Conservation (phyloP, 129 eudicot genomes). For the Artemisia argyi region DNA sequence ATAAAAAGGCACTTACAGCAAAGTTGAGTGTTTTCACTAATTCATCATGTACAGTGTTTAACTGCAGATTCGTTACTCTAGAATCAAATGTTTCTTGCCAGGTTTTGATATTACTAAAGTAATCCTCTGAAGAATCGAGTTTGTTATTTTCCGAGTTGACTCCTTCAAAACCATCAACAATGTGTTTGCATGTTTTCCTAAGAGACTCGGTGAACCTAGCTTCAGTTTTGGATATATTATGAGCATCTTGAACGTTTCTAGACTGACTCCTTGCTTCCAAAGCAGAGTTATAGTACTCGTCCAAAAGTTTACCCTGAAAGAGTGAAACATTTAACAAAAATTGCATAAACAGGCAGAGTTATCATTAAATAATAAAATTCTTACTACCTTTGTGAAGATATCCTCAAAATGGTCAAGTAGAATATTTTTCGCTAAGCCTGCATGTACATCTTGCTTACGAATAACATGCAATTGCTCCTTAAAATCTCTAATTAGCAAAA, state of each 20-base stretch:
- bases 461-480: constrained; percentile 48
- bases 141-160: constrained; percentile 39
- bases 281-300: constrained; percentile 36
- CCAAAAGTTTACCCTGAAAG: constrained; percentile 58
- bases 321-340: neutral
- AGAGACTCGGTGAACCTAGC: constrained; percentile 45
- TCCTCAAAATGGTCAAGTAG: constrained; percentile 60
- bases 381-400: constrained; percentile 53
- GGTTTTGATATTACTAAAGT: constrained; percentile 42
- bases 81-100: constrained; percentile 53
- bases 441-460: constrained; percentile 32
- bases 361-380: constrained; percentile 8
- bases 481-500: constrained; percentile 51
- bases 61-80: constrained; percentile 45
- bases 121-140: constrained; percentile 39
- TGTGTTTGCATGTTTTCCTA: constrained; percentile 33
- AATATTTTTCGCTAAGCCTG: constrained; percentile 43
- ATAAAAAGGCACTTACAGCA: constrained; percentile 56
- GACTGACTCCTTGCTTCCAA: constrained; percentile 30
- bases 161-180: constrained; percentile 38
- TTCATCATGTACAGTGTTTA: constrained; percentile 48
- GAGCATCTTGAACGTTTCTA: constrained; percentile 16
- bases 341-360: neutral
- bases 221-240: constrained; percentile 30
- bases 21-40: constrained; percentile 38